Evolutionary conservation across 768 basidiomycete species (phyloP), one percentile per base, ranked within the genome.

Genomic region (Leccinum variicolor): DNA sequence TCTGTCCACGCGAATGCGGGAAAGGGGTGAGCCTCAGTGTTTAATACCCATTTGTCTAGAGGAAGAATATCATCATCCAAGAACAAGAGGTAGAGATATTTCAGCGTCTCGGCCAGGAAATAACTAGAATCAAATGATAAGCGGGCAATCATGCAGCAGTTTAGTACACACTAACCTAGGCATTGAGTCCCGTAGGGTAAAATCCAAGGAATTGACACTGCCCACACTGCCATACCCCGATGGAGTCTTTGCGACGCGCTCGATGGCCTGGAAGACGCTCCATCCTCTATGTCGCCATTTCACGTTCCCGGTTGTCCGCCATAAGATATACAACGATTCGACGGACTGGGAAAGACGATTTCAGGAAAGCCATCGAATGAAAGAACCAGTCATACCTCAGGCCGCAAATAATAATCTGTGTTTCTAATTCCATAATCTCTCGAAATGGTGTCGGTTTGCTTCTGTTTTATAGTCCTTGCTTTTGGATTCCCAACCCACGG

Each of bases 21-120:
- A 17, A 92, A 75, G 11, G 91, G 88, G 68, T 92, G 92, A 5
- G 90, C 92, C 70, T 86, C 85, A 0, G 85, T 86, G 60, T 85
- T 86, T 59, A 85, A 84, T 5, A 86, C 84, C 78, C 79, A 86
- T 47, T 78, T 74, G 21, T 80, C 74, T 36, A 83, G 71, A 4
- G 81, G 76, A 45, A 90, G 61, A 3, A 78, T 77, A 60, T 91
- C 86, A 9, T 83, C 79, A 29, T 88, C 80, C 53, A 75, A 74
- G 70, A 90, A 92, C 67, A 89, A 70, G 21, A 92, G 75, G 68
- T 87, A 86, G 48, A 89, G 76, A 68, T 91, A 90, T 73, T 90
- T 89, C 55, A 90, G 74, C 61, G 83, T 83, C 67, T 83, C 82
- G 1, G 82, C 83, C 52, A 83, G 64, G 67, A 83, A 83, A 69